phyloP scores from a whole-genome alignment of 2,329 filamentous ascomycete genomes.

The Alternaria ethzedia region DNA sequence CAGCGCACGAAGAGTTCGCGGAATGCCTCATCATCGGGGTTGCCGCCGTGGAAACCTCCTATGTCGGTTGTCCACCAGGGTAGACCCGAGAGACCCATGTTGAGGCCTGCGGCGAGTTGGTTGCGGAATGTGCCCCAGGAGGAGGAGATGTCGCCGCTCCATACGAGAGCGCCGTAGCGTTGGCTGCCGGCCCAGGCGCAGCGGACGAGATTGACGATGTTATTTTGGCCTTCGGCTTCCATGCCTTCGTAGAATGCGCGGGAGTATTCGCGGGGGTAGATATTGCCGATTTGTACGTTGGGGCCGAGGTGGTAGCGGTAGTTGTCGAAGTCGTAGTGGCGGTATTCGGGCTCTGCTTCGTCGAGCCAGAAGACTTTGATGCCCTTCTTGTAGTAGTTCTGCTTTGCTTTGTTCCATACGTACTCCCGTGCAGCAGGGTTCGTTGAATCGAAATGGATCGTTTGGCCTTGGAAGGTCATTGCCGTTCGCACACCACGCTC shows the following conservation, averaged over 20 bases:
- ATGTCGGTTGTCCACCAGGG: conserved; percentile 76
- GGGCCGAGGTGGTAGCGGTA: conserved; percentile 66
- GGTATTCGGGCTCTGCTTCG: conserved; percentile 72
- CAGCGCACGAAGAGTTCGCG: conserved; percentile 69
- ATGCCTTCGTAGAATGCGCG: conserved; percentile 67
- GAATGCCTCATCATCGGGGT: conserved; percentile 62
- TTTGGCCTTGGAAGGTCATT: conserved; percentile 66
- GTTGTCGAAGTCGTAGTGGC: conserved; percentile 69
- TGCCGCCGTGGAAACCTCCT: conserved; percentile 71
- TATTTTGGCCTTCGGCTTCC: conserved; percentile 58
- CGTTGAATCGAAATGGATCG: conserved; percentile 68
- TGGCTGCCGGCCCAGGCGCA: conserved; percentile 67
- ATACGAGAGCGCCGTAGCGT: conserved; percentile 69
- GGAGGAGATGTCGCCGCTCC: conserved; percentile 71
- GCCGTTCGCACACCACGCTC: conserved; percentile 65
- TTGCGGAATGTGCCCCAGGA: conserved; percentile 66
- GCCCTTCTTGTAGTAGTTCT: conserved; percentile 68
- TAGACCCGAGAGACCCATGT: conserved; percentile 69
- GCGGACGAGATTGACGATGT: conserved; percentile 65
- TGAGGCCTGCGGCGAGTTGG: conserved; percentile 68
- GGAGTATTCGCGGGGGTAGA: conserved; percentile 66
- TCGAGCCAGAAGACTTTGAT: conserved; percentile 73
- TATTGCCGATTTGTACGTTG: conserved; percentile 63
- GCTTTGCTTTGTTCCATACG: conserved; percentile 65
- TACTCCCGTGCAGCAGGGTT: conserved; percentile 65